Base-by-base conservation (phyloP, 192 early-diverging fungal genomes). In the Mycoemilia scoparia region DNA sequence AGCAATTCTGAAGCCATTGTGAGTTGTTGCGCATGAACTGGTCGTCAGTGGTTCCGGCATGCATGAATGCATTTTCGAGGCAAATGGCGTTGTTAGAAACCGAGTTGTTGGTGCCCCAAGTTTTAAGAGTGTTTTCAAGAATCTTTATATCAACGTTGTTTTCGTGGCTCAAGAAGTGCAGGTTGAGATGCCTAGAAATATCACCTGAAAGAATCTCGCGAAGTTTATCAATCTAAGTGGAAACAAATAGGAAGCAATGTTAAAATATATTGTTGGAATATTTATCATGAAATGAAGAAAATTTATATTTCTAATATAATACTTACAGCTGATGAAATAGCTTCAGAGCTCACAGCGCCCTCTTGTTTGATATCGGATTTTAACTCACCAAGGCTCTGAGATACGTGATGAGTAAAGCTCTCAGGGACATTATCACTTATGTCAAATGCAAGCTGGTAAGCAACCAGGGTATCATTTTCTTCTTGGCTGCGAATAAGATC, bases 361-460 rank as follows among this genome's bases (percentile, higher is more conserved):
- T n/a, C n/a, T n/a, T n/a, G n/a, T n/a, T n/a, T n/a, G n/a, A n/a
- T n/a, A n/a, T n/a, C n/a, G n/a, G n/a, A n/a, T n/a, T n/a, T n/a
- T n/a, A n/a, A n/a, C n/a, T n/a, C n/a, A n/a, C n/a, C n/a, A n/a
- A n/a, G n/a, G n/a, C n/a, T n/a, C n/a, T n/a, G n/a, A n/a, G n/a
- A n/a, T n/a, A n/a, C n/a, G n/a, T n/a, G n/a, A n/a, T 66, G 62
- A 29, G 89, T 69, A 40, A 96, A 99, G 39, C 91, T 86, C 56
- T 99, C 91, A 3, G 95, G 89, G 21, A 88, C 88, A 50, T 87
- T 90, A 33, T 82, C 87, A 48, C 93, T 83, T 22, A 99, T 59
- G 39, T 99, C 95, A 54, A 99, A 99, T 0, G 90, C 88, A 38
- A 99, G 79, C 66, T 99, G 95, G 54, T 85, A 95, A 12, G 88